Evolutionary conservation across 768 basidiomycete genomes (phyloP).

Genomic region (Rhodotorula diobovata): DNA sequence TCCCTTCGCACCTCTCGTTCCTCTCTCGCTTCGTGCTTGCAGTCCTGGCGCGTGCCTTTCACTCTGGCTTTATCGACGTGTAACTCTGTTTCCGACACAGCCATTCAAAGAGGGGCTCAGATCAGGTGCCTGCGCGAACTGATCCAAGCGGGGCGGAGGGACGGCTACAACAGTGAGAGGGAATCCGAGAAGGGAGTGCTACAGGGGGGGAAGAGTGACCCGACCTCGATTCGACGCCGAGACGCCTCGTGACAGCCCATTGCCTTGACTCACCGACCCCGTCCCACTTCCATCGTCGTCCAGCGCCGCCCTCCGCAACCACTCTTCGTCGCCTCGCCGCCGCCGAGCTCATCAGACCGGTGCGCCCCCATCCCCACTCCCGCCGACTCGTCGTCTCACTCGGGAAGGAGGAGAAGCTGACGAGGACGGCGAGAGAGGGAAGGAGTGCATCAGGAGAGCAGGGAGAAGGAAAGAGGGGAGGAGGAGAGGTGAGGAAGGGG

Average conservation of each 20-base stretch:
- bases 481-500: too few species aligned
- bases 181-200: background rate
- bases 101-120: too few species aligned
- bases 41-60: too few species aligned
- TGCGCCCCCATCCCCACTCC: background rate
- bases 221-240: background rate
- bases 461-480: background rate
- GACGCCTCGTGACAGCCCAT: background rate
- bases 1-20: background rate
- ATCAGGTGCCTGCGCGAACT: too few species aligned
- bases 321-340: background rate
- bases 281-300: too few species aligned
- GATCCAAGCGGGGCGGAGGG: background rate
- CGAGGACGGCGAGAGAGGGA: background rate
- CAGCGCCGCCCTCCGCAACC: background rate
- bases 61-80: too few species aligned
- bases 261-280: too few species aligned
- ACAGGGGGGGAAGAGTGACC: background rate
- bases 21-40: background rate
- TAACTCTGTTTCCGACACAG: too few species aligned
- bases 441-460: background rate
- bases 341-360: constrained; percentile 18
- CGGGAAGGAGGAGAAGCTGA: background rate
- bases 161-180: background rate
- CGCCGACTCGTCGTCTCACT: background rate